Evolutionary conservation across 2,329 filamentous ascomycete genomes (phyloP).

Genomic region (Fusarium siculi): DNA sequence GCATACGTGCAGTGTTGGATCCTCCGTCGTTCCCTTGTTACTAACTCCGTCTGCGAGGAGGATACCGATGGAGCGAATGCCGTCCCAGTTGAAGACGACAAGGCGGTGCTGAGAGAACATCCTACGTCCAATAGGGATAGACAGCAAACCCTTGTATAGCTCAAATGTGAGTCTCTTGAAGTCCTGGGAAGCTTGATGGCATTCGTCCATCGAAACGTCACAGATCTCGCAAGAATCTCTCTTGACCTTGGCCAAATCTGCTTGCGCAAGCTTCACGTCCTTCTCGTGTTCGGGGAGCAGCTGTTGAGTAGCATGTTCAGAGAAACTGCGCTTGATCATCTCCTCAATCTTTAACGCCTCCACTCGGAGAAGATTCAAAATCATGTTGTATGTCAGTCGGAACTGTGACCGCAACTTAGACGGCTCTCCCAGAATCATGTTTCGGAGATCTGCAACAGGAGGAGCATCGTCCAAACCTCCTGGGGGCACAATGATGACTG

Average conservation of each 20-base stretch:
- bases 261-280: constrained; percentile 90
- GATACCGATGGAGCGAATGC: constrained; percentile 83
- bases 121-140: constrained; percentile 83
- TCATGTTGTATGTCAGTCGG: constrained; percentile 99
- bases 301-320: constrained; percentile 96
- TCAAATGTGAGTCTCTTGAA: constrained; percentile 84
- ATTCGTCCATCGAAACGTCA: constrained; percentile 80
- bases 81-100: constrained; percentile 86
- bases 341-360: constrained; percentile 98
- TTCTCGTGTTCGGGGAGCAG: constrained; percentile 95
- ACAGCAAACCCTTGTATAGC: constrained; percentile 78
- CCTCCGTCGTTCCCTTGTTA: constrained; percentile 64
- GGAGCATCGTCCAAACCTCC: constrained; percentile 86
- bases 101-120: constrained; percentile 81
- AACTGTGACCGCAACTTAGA: constrained; percentile 97
- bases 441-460: constrained; percentile 81
- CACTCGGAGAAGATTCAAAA: constrained; percentile 91
- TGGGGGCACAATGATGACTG: constrained; percentile 90
- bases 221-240: constrained; percentile 85
- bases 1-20: constrained; percentile 79
- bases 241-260: constrained; percentile 89
- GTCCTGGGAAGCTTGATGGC: constrained; percentile 83
- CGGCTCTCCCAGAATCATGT: constrained; percentile 96
- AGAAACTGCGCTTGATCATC: constrained; percentile 99
- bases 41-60: constrained; percentile 80